These are phyloP conservation scores for Xylariaceae sp. DNA, from an alignment of 2,329 filamentous ascomycete species.

Conservation along the genomic window DNA sequence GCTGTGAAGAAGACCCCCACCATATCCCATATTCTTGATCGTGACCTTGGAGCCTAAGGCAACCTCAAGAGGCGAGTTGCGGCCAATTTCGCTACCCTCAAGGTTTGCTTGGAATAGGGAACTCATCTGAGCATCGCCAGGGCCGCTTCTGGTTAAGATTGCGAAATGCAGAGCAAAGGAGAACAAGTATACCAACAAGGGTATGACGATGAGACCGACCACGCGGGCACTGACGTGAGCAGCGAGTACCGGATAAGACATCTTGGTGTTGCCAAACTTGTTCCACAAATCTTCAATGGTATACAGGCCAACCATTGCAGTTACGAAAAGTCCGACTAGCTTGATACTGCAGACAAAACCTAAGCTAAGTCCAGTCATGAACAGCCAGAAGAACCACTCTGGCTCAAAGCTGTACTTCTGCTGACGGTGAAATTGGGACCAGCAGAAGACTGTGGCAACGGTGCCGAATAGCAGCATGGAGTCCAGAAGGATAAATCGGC, in stretches of 20 bases:
- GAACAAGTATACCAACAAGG: conserved; percentile 90
- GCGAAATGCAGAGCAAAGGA: conserved; percentile 95
- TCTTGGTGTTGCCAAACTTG: conserved; percentile 94
- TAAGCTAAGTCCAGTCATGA: conserved; percentile 92
- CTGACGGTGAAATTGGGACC: conserved; percentile 93
- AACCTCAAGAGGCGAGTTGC: conserved; percentile 91
- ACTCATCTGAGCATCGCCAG: conserved; percentile 99
- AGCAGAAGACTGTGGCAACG: conserved; percentile 96
- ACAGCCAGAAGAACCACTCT: conserved; percentile 95
- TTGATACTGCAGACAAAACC: conserved; percentile 99
- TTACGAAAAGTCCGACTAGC: conserved; percentile 95
- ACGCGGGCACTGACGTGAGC: conserved; percentile 83
- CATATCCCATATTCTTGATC: conserved; percentile 99
- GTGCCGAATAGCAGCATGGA: conserved; percentile 99
- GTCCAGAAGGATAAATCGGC: conserved; percentile 95
- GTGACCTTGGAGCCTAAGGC: conserved; percentile 89
- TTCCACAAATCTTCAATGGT: conserved; percentile 97
- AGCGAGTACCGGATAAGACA: conserved; percentile 71
- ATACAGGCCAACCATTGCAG: conserved; percentile 92
- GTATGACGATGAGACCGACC: conserved; percentile 85
- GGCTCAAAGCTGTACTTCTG: conserved; percentile 84
- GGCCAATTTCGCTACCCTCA: conserved; percentile 89
- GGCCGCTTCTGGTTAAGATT: conserved; percentile 90
- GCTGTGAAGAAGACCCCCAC: conserved; percentile 92
- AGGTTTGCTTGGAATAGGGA: conserved; percentile 98